Conservation (phyloP, 352 stramenopile genomes). For the Phytopythium vexans region DNA sequence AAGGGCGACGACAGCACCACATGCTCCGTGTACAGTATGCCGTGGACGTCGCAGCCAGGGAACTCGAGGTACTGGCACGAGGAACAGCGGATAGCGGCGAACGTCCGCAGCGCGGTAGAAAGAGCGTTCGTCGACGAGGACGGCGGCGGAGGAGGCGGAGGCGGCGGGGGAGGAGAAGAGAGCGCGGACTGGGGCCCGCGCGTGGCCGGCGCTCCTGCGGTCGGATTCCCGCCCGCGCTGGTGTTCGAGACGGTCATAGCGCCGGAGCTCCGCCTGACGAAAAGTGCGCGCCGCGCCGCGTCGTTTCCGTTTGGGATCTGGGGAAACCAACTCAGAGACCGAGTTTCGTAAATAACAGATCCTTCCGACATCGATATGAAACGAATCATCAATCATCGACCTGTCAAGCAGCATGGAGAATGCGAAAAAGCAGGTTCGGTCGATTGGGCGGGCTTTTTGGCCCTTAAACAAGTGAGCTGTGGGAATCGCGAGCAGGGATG, state of each 20-base stretch:
- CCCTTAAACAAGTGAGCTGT: background rate
- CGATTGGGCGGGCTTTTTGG: background rate
- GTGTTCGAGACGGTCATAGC: conserved; percentile 49
- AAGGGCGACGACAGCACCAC: conserved; percentile 11
- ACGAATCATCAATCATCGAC: background rate
- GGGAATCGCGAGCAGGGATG: background rate
- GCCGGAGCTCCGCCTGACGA: too few species aligned
- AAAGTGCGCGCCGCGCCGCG: background rate
- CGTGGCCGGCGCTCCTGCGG: conserved; percentile 7
- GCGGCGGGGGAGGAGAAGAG: background rate
- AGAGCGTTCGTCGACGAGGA: conserved; percentile 3
- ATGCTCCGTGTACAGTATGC: conserved; percentile 75
- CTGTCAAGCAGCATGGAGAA: background rate
- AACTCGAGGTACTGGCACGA: conserved; percentile 87
- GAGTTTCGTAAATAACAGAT: too few species aligned
- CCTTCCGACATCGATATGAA: background rate
- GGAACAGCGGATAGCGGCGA: conserved; percentile 79
- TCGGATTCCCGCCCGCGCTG: conserved; percentile 10
- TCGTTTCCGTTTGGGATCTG: background rate
- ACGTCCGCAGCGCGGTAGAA: conserved; percentile 40
- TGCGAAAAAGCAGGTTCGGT: background rate
- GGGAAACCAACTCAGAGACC: background rate
- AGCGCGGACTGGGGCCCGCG: background rate
- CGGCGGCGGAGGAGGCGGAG: background rate
- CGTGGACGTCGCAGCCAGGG: conserved; percentile 83